Conservation (phyloP, 768 basidiomycete species). For the Lactifluus echinatus region DNA sequence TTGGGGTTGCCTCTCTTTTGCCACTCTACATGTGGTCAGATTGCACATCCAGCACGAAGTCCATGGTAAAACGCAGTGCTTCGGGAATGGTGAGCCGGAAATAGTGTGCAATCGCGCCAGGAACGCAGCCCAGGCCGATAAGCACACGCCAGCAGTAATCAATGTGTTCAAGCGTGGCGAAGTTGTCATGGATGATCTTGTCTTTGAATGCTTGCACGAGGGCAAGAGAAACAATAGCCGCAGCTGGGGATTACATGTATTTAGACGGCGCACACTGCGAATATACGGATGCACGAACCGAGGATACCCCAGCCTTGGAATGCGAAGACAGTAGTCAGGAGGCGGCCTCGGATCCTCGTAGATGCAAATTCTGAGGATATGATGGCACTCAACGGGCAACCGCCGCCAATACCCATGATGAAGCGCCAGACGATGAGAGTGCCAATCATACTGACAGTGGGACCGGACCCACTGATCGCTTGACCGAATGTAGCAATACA, state of each 20-base stretch:
- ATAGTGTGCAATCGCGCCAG: conserved; percentile 74
- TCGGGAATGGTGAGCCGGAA: conserved; percentile 92
- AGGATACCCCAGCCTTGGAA: conserved; percentile 86
- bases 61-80: conserved; percentile 88
- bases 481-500: conserved; percentile 72
- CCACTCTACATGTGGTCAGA: too few relatives aligned
- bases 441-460: conserved; percentile 64
- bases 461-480: conserved; percentile 59
- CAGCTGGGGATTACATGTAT: conserved; percentile 31
- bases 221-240: conserved; percentile 58
- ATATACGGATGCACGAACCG: conserved; percentile 31
- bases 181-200: conserved; percentile 38
- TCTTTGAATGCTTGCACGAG: conserved; percentile 61
- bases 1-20: too few relatives aligned
- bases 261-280: not conserved
- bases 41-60: too few relatives aligned
- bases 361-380: conserved; percentile 87
- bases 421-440: conserved; percentile 80
- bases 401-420: conserved; percentile 76
- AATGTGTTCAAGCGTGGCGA: conserved; percentile 38
- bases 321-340: conserved; percentile 87
- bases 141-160: conserved; percentile 82
- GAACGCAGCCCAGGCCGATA: conserved; percentile 82
- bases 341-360: conserved; percentile 64
- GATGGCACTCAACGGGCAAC: conserved; percentile 78